phyloP scores from a whole-genome alignment of 441 rosid genomes.

The Croton setiger region DNA sequence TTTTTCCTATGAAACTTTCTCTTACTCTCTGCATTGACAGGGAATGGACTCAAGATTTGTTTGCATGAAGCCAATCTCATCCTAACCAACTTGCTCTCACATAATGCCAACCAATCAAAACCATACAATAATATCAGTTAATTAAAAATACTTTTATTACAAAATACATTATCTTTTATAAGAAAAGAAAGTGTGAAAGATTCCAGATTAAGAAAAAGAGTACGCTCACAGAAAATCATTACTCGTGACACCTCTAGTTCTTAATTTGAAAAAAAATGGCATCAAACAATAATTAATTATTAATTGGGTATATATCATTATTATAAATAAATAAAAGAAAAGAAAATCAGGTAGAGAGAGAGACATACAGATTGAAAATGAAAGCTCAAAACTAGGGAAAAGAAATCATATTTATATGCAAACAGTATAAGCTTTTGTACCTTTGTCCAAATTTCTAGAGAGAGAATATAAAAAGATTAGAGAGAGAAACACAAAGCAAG shows the following conservation, averaged over 20 bases:
- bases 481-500: constrained; percentile 3
- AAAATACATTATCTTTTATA: too few species aligned
- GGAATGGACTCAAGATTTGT: background rate
- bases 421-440: background rate
- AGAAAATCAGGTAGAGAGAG: constrained; percentile 2
- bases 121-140: background rate
- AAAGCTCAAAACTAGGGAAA: constrained; percentile 7
- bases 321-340: too few species aligned
- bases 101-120: background rate
- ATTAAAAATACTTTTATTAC: too few species aligned
- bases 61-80: background rate
- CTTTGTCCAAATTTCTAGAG: background rate
- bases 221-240: background rate
- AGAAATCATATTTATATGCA: background rate
- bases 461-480: background rate
- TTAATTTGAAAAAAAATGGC: constrained; percentile 3
- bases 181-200: background rate
- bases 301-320: too few species aligned
- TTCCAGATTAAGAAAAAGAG: too few species aligned
- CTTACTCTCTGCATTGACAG: background rate
- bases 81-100: background rate
- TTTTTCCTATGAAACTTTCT: background rate
- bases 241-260: background rate
- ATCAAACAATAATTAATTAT: background rate
- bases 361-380: constrained; percentile 1